Evolutionary conservation across 768 basidiomycete species (phyloP), one percentile per base, ranked within the genome.

Genomic region (Serendipita sp.): DNA sequence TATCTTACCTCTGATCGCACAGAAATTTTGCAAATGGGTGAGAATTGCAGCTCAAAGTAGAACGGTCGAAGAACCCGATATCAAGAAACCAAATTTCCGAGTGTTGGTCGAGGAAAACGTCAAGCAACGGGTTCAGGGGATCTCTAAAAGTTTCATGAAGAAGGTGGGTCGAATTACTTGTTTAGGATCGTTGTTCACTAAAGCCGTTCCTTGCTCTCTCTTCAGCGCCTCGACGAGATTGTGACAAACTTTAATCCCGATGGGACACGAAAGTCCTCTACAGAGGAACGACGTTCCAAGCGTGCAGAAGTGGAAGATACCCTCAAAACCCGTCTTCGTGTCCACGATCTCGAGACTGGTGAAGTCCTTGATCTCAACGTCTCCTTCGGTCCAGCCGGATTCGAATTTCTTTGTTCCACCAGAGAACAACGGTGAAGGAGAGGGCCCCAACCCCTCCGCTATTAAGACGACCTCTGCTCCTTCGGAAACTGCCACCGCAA

Each of bases 51-150:
- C 63, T 32, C 36, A 4, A 32, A 32, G 47, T 10, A 34, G 34
- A 10, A 44, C 28, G 32, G 63, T 66, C 46, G 47, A 45, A 32
- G 44, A 34, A 34, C 66, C 66, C 16, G 63, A 41, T 10, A 63
- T 46, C 66, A 34, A 28, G 30, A 63, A 66, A 28, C 44, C 44
- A 47, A 63, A 63, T 34, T 66, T 65, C 64, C 66, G 66, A 15
- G 66, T 63, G 23, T 38, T 66, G 7, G 47, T 66, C 30, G 66
- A 66, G 52, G 66, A 66, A 63, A 64, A 66, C 45, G 66, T 56
- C 36, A 66, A 66, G 41, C 45, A 38, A 30, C 38, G 18, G 11
- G 66, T 56, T 18, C 35, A 64, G 63, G 23, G 28, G 28, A 64
- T 66, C 44, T n/a, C 36, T 44, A 18, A 45, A n/a, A 51, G 52